A percentile compares a stretch with the other conserved stretches of the same genome.
These are phyloP conservation scores for Sporothrix protearum DNA, from an alignment of 2,329 filamentous ascomycete genomes.

Conservation along the genomic window DNA sequence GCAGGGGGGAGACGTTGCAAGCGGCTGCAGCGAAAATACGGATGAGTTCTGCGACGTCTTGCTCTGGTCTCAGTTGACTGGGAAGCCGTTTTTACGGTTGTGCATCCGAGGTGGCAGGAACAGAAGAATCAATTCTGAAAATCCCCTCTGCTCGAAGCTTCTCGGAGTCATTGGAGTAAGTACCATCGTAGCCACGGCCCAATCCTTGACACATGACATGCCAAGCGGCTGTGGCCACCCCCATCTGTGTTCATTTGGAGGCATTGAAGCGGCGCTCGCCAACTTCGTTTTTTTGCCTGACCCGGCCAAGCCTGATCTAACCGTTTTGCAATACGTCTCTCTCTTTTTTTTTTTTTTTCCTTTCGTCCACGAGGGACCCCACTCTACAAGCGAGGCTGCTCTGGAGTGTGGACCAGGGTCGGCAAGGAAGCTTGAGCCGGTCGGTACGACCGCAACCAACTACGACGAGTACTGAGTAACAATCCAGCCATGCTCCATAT, in stretches of 20 bases:
- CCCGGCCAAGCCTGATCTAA: not conserved
- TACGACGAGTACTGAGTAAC: no score
- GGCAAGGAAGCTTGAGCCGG: not conserved
- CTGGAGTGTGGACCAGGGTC: not conserved
- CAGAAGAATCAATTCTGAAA: not conserved
- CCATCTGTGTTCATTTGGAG: not conserved
- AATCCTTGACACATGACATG: constrained; percentile 11
- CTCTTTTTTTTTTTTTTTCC: no score
- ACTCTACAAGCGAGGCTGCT: not conserved
- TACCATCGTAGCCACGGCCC: not conserved
- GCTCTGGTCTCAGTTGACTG: no score
- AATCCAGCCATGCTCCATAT: not conserved
- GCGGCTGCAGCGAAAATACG: not conserved
- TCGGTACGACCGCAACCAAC: not conserved
- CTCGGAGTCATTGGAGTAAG: not conserved
- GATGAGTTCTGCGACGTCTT: no score
- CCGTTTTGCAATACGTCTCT: not conserved
- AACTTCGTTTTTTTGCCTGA: not conserved
- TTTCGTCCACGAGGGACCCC: constrained; percentile 5
- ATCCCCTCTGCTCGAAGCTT: not conserved
- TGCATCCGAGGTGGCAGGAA: not conserved
- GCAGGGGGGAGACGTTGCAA: not conserved
- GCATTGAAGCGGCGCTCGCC: not conserved
- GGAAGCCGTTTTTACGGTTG: not conserved
- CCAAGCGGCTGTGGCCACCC: not conserved